Evolutionary conservation across 2,329 filamentous ascomycete genomes (phyloP), one percentile per base, ranked within the genome.

Genomic region (Ophiostoma fasciatum): DNA sequence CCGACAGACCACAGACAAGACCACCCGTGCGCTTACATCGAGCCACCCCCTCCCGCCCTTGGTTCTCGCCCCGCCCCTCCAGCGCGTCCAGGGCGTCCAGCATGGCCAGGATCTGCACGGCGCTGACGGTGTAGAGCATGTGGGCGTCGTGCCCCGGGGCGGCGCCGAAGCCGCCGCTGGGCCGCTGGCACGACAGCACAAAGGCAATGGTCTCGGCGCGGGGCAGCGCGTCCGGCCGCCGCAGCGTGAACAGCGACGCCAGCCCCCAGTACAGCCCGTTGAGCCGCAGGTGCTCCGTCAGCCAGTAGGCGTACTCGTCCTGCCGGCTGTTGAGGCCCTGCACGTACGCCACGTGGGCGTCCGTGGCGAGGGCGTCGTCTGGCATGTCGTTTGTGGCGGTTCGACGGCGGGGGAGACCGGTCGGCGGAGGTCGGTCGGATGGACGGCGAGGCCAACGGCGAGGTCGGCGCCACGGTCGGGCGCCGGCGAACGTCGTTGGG

Each of bases 221-320:
- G 10, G 88, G 80, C 9, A 98, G 71, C 4, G 80, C 84, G 43
- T 92, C 74, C 2, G 87, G 83, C 38, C 71, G 78, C 33, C 77
- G 73, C 40, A 98, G 74, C 20, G 96, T 68, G 62, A 94, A 81
- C 28, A 96, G 70, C 7, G 88, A 80, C 7, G 78, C 90, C 39
- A 98, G 61, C 12, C 90, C 90, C 90, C 90, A 98, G 59, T 98
- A 98, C 32, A 98, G 72, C 30, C 90, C 90, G 55, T 90, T 94
- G 39, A 98, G 71, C 42, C 90, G 84, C 46, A 98, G 68, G 56
- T 98, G 90, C 59, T 98, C 88, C 12, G 90, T 98, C 53, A 96
- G 68, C 81, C 88, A 94, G 63, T 96, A 98, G 57, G 94, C 85
- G 49, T 94, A 77, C 59, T 94, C 83, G 65, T 96, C 85, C 62